A percentile compares a stretch with the other conserved stretches of the same genome.
These are phyloP conservation scores for Furcasterigmium furcatum DNA, from an alignment of 2,329 filamentous ascomycete genomes.

Conservation along the genomic window DNA sequence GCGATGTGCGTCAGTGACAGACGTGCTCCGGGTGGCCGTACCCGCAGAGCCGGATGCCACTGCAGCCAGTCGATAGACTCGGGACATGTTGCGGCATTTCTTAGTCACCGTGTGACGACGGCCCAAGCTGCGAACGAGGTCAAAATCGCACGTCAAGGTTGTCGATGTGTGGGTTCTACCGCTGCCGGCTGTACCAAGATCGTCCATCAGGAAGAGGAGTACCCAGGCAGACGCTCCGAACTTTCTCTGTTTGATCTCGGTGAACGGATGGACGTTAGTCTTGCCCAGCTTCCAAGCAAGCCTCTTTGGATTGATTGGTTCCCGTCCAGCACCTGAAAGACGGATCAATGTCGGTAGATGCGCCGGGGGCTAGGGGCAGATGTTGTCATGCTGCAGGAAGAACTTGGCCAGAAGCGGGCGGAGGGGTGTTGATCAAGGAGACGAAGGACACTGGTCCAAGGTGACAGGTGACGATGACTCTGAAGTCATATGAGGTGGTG, in stretches of 20 bases:
- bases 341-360: background rate
- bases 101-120: background rate
- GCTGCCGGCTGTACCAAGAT: background rate
- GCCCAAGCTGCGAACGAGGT: too few species aligned
- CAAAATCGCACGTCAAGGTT: background rate
- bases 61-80: too few species aligned
- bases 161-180: background rate
- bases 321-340: background rate
- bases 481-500: too few species aligned
- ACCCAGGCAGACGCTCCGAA: background rate
- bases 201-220: background rate
- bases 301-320: conserved; percentile 1
- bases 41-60: too few species aligned
- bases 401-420: too few species aligned
- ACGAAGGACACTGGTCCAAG: too few species aligned
- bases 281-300: background rate
- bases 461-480: too few species aligned
- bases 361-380: background rate
- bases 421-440: too few species aligned
- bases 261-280: conserved; percentile 2
- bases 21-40: too few species aligned
- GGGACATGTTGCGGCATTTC: background rate
- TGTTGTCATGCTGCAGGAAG: background rate
- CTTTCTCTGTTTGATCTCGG: conserved; percentile 2
- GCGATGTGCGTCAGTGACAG: too few species aligned